A percentile compares a stretch with the other conserved stretches of the same genome.
Conservation (phyloP, 108 stramenopile species). For the Aurantiochytrium sp. region DNA sequence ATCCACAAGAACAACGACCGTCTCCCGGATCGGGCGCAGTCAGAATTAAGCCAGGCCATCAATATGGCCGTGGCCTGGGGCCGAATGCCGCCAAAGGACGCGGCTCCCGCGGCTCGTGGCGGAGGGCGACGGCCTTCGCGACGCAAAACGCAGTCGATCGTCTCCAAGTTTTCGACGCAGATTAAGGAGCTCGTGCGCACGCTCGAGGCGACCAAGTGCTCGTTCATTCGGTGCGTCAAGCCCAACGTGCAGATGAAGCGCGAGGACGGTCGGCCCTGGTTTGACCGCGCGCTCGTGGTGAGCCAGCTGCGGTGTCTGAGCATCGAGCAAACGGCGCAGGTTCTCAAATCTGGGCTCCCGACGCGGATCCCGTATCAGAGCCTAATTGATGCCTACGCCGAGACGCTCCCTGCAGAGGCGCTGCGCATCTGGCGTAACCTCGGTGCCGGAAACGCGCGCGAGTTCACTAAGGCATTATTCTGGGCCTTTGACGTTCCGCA, state of each 20-base stretch:
- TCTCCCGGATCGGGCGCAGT: not conserved
- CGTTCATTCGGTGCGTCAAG: constrained; percentile 44
- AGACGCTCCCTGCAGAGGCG: not conserved
- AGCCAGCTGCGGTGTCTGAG: constrained; percentile 34
- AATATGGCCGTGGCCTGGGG: not conserved
- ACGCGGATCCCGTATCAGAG: not conserved
- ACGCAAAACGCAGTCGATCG: not conserved
- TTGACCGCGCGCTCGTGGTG: constrained; percentile 29
- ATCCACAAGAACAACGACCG: constrained; percentile 36
- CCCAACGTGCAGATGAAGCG: constrained; percentile 26
- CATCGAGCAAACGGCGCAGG: not conserved
- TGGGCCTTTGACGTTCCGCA: constrained; percentile 20
- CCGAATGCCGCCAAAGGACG: not conserved
- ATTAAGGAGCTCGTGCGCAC: constrained; percentile 32
- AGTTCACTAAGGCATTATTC: constrained; percentile 12
- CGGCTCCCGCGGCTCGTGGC: not conserved
- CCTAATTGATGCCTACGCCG: not conserved
- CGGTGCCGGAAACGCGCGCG: not conserved
- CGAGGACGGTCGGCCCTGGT: not conserved
- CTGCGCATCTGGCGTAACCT: not conserved
- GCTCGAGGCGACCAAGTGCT: not conserved
- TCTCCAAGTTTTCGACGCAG: constrained; percentile 12
- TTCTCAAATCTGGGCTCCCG: not conserved
- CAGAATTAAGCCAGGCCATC: not conserved
- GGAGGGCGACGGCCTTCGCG: not conserved